Evolutionary conservation across 306 rosid species (phyloP).

Genomic region (Amphicarpaea edgeworthii): DNA sequence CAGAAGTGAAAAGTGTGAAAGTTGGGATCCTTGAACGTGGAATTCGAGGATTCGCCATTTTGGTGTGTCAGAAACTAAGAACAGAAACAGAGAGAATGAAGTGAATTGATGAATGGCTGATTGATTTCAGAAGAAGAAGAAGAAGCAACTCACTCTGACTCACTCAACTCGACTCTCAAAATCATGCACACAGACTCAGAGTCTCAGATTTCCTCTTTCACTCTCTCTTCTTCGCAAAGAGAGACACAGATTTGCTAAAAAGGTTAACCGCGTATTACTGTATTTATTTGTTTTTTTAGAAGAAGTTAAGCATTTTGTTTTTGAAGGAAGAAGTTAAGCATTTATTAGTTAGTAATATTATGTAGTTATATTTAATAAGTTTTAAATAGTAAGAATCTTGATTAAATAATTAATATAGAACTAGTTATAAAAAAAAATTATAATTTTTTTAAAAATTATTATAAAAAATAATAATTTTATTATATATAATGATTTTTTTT

Average conservation of each 20-base stretch:
- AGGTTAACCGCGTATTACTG: not conserved
- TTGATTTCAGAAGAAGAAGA: conserved; percentile 17
- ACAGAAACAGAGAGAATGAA: conserved; percentile 26
- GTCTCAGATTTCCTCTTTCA: conserved; percentile 13
- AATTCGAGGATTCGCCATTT: conserved; percentile 48
- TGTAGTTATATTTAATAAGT: too few species aligned
- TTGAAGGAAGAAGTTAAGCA: not conserved
- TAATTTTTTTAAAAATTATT: too few species aligned
- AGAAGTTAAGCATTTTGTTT: not conserved
- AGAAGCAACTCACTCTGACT: conserved; percentile 33
- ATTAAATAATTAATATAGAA: too few species aligned
- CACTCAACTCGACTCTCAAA: conserved; percentile 1
- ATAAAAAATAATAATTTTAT: too few species aligned
- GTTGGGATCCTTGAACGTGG: conserved; percentile 47
- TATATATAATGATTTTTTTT: too few species aligned
- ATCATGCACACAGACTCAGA: not conserved
- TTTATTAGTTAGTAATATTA: not conserved
- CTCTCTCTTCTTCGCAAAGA: conserved; percentile 9
- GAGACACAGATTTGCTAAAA: not conserved
- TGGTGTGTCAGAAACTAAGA: not conserved
- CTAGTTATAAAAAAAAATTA: too few species aligned
- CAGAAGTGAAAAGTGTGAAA: conserved; percentile 57
- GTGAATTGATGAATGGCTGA: not conserved
- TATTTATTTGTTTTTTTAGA: too few species aligned
- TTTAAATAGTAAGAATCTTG: too few species aligned